Conservation (phyloP, 345 rosid species). For the Syzygium jambos region DNA sequence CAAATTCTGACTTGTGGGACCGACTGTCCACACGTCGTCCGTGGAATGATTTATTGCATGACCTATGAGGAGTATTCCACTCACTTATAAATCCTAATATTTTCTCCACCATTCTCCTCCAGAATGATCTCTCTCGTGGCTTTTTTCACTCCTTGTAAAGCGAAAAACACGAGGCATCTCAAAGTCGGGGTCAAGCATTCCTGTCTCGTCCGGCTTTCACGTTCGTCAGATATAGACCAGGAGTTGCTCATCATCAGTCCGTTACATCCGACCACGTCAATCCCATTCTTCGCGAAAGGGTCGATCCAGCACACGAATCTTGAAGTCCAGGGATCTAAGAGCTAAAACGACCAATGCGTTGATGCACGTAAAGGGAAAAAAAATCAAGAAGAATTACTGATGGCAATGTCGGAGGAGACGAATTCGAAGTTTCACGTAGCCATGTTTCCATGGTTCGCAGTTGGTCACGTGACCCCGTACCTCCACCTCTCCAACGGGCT, state of each 20-base stretch:
- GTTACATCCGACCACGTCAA: neutral
- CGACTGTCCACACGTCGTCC: no score
- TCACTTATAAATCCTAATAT: no score
- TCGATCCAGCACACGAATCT: neutral
- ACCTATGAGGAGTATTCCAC: no score
- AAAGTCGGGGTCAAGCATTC: neutral
- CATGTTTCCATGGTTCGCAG: constrained; percentile 60
- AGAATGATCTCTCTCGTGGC: neutral
- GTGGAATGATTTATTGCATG: no score
- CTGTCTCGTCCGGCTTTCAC: neutral
- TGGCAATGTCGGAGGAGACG: neutral
- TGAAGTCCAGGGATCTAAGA: neutral
- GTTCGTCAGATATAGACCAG: neutral
- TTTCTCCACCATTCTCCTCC: no score
- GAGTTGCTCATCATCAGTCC: neutral
- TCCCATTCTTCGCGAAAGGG: neutral
- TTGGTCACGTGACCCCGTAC: constrained; percentile 54
- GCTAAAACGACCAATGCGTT: neutral
- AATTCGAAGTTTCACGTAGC: constrained; percentile 12
- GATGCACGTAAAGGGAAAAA: neutral
- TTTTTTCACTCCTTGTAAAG: neutral
- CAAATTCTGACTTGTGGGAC: no score
- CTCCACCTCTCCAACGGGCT: constrained; percentile 50
- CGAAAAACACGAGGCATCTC: neutral
- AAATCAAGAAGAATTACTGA: neutral